phyloP scores from a whole-genome alignment of 1,284 basidiomycete species.

The Boletus mariae region DNA sequence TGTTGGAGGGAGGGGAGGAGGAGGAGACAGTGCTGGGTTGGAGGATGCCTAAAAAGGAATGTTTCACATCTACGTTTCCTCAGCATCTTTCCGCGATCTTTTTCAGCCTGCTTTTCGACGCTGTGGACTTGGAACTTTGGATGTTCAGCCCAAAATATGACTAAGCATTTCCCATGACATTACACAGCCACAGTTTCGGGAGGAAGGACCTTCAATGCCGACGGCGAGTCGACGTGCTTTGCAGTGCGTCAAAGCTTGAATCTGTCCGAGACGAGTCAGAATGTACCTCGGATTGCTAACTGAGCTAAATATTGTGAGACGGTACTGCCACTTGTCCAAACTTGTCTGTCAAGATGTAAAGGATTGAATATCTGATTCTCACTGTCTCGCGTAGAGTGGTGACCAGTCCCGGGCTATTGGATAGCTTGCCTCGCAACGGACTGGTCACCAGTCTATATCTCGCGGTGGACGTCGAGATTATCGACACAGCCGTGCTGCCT shows the following conservation, averaged over 20 bases:
- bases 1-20: constrained; percentile 26
- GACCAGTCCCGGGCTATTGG: no score
- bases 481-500: not conserved
- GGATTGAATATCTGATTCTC: not conserved
- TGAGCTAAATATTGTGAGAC: no score
- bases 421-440: no score
- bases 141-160: constrained; percentile 22
- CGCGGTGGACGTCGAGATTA: not conserved
- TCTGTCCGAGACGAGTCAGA: no score
- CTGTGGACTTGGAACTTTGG: constrained; percentile 25
- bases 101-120: constrained; percentile 20
- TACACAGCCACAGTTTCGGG: not conserved
- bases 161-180: constrained; percentile 20
- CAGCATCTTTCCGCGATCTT: constrained; percentile 27
- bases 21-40: constrained; percentile 29
- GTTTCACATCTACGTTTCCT: constrained; percentile 30
- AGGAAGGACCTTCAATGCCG: no score
- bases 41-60: constrained; percentile 37
- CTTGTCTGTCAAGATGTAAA: not conserved
- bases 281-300: no score
- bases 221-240: no score
- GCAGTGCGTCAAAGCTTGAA: no score
- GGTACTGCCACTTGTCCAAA: no score
- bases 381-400: no score
- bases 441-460: no score